Evolutionary conservation across 192 early-diverging fungal genomes (phyloP), one percentile per base, ranked within the genome.

Genomic region (Nowakowskiella sp.): DNA sequence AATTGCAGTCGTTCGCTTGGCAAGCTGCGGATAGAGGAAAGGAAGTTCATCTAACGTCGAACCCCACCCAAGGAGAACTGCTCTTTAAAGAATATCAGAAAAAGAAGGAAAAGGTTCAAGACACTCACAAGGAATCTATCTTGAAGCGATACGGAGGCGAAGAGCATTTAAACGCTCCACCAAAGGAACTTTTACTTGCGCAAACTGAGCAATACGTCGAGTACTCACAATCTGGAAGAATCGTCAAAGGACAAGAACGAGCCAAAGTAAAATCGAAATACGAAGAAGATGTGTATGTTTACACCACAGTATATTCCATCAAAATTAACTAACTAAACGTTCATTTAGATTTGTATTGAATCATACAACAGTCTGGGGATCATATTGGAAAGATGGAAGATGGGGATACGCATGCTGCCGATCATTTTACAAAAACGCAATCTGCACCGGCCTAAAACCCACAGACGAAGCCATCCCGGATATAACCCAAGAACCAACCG

Each of bases 331-430:
- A 19, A 4, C 10, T 19, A 9, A 7, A 42, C 25, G 36, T 56
- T 13, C 32, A 16, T 32, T 32, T 56, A 86, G 91, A 31, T 72
- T 65, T 49, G 76, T 72, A 31, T 73, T 85, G 53, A 96, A 95
- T 60, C 94, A 99, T 68, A 79, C 71, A 4, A 62, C 80, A 21
- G 82, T 96, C 16, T 99, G 88, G 90, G 96, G 96, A 1, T 93
- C 90, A 23, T 99, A 80, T 62, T 99, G 96, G 96, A 71, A 77
- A 25, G 86, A 91, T 60, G 91, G 91, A 6, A 74, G 82, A 36
- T 99, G 94, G 96, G 96, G 96, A 21, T 99, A 94, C 72, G 74
- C 77, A 32, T 99, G 96, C 61, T 99, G 96, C 65, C 84, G 80
- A 34, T 80, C 85, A 30, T 79, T 84, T 43, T 57, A 81, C 31